Evolutionary conservation across 2,329 filamentous ascomycete genomes (phyloP), one percentile per base, ranked within the genome.

Genomic region (Nakataea oryzae): DNA sequence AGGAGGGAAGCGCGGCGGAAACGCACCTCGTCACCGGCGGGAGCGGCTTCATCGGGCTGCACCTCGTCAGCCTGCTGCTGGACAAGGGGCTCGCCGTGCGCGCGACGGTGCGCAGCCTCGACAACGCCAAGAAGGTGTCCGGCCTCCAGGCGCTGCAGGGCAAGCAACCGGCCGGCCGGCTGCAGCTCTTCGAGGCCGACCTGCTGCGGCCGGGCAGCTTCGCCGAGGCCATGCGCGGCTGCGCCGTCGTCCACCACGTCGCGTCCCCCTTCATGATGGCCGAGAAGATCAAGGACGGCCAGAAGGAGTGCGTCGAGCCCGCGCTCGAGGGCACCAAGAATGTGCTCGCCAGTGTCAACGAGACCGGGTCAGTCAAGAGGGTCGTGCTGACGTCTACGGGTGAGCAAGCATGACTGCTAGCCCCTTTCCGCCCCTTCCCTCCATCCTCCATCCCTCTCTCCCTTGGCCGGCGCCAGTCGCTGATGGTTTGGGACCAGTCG

Each of bases 41-140:
- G 55, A 83, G 80, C 26, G 83, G 84, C 27, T 85, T 87, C 70
- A 86, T 87, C 72, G 83, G 81, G 1, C 72, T 87, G 28, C 84
- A 86, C 68, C 28, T 67, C 26, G 56, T 66, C 47, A 61, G 62
- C 34, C 61, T 59, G 32, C 64, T 67, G 14, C 62, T 67, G 7
- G 32, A 41, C 17, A 50, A 34, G 13, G 64, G 65, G 32, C 62
- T 62, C 54, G 60, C 57, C 12, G 65, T 67, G 32, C 64, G 62
- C 59, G 54, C 64, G 3, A 67, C 65, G 6, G 60, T 67, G 3
- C 62, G 60, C 34, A 62, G 56, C 24, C 62, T 66, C n/a, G 50
- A 62, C n/a, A 63, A 62, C 24, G 58, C 59, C 17, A 54, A 59
- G 29, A 65, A 65, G 59, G 54, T 62, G 21, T 56, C 59, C 27